Percentiles rank a stretch among this genome's conserved stretches.
These are phyloP conservation scores for Hemileccinum impolitum DNA, from an alignment of 768 basidiomycete species.

Conservation along the genomic window DNA sequence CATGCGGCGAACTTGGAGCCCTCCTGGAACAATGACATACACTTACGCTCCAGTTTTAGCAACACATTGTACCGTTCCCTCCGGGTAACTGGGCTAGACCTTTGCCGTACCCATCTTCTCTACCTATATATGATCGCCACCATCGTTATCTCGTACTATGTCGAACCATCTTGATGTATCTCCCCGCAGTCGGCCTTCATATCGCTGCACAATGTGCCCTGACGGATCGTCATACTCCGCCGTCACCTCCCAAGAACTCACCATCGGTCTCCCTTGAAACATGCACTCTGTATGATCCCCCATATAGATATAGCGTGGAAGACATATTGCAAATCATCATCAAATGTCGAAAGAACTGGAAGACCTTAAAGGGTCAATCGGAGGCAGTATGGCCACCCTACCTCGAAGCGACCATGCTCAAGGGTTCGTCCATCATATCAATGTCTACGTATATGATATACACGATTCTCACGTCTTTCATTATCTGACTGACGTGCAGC, in stretches of 20 bases:
- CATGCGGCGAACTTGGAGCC: background rate
- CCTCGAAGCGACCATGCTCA: conserved; percentile 72
- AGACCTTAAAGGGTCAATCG: conserved; percentile 59
- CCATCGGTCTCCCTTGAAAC: conserved; percentile 1
- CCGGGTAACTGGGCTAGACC: conserved; percentile 19
- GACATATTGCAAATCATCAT: conserved; percentile 68
- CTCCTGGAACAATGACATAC: conserved; percentile 9
- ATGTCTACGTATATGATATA: conserved; percentile 12
- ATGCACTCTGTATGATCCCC: conserved; percentile 11
- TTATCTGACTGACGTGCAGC: conserved; percentile 38
- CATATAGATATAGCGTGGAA: conserved; percentile 25
- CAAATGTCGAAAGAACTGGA: conserved; percentile 71
- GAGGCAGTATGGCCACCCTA: conserved; percentile 80
- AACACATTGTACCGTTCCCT: conserved; percentile 4
- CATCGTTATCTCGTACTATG: conserved; percentile 1
- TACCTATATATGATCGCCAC: conserved; percentile 25
- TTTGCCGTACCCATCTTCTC: conserved; percentile 19
- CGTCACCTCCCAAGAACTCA: conserved; percentile 4
- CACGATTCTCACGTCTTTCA: conserved; percentile 19
- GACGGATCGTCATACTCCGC: background rate
- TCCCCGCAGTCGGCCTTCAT: conserved; percentile 2
- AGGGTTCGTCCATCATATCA: conserved; percentile 46
- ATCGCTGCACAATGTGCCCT: background rate
- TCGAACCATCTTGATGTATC: conserved; percentile 17
- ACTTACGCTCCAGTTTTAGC: conserved; percentile 12